phyloP scores from a whole-genome alignment of 768 basidiomycete species.

The Xerocomellus chrysenteron region DNA sequence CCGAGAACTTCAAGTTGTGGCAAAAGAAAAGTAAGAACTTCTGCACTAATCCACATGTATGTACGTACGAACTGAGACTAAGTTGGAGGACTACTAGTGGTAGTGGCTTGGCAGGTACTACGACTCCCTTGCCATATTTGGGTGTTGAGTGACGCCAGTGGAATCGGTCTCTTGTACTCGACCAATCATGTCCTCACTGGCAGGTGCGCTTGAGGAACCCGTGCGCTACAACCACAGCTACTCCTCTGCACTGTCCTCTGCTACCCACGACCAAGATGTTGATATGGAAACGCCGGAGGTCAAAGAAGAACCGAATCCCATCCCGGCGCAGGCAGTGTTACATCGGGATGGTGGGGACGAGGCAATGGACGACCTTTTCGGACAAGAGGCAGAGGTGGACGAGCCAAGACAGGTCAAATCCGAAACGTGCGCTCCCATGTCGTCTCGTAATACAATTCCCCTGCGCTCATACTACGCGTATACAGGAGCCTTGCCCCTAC shows the following conservation, averaged over 20 bases:
- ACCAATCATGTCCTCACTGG: slow-evolving; percentile 55
- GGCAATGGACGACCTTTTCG: slow-evolving; percentile 79
- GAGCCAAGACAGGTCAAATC: slow-evolving; percentile 41
- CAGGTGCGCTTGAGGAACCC: slow-evolving; percentile 51
- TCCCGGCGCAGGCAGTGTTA: slow-evolving; percentile 18
- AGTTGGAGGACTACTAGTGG: too few relatives aligned
- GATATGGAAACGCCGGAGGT: slow-evolving; percentile 39
- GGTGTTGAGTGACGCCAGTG: not conserved
- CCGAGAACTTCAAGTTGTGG: not conserved
- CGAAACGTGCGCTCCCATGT: slow-evolving; percentile 40
- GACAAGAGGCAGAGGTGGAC: slow-evolving; percentile 58
- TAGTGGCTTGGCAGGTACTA: not conserved
- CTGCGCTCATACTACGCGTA: slow-evolving; percentile 17
- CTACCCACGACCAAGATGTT: slow-evolving; percentile 34
- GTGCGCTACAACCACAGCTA: slow-evolving; percentile 24
- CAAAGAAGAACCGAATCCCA: slow-evolving; percentile 16
- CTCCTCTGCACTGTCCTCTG: slow-evolving; percentile 4
- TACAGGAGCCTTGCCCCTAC: slow-evolving; percentile 39
- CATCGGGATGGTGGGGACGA: slow-evolving; percentile 37
- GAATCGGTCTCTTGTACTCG: not conserved
- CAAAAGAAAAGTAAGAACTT: not conserved
- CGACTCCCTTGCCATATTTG: slow-evolving; percentile 11
- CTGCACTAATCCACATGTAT: not conserved
- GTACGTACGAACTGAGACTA: too few relatives aligned
- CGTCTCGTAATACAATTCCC: slow-evolving; percentile 5